Evolutionary conservation across 371 early-diverging fungal species (phyloP), one percentile per base, ranked within the genome.

Genomic region (Synchytrium microbalum): DNA sequence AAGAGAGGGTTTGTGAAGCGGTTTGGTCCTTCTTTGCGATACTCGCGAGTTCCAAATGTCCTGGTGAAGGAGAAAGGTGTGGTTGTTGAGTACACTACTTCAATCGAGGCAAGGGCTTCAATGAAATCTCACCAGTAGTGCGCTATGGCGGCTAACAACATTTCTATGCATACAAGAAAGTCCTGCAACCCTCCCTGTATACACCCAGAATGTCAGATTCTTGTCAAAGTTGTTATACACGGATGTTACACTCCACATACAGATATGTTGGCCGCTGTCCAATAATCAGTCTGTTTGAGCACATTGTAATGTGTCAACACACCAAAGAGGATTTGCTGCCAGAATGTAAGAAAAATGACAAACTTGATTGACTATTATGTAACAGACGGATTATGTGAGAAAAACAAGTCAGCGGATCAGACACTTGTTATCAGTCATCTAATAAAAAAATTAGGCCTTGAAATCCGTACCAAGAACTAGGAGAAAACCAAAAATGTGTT

Each of bases 81-180:
- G 10, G 10, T 19, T 19, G 19, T 38, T 19, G 5, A 5, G 5
- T 38, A 10, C 46, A 5, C 46, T 38, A 38, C 46, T 38, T 38
- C 46, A 5, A 10, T 5, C 19, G 10, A 10, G 5, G 46, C 10
- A 38, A n/a, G n/a, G n/a, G n/a, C n/a, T n/a, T n/a, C n/a, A n/a
- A n/a, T n/a, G n/a, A n/a, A n/a, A n/a, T n/a, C 46, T 10, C 19
- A 38, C 63, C 71, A 80, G 59, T 80, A 65, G 66, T 87, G 85
- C 25, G 82, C 61, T 30, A 79, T 65, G 0, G 84, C 73, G 57
- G 84, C 84, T 58, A 84, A 59, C 3, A 82, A 76, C 88, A 88
- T 88, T 67, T 88, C 88, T 28, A 83, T 51, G 66, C 82, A 81
- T 53, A 86, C 74, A 55, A 88, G 63, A 26, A 87, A 64, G 0